Percentiles rank a stretch among this genome's conserved stretches.
phyloP scores from a whole-genome alignment of 176 grass and related monocot species.

The Oryza brachyantha region DNA sequence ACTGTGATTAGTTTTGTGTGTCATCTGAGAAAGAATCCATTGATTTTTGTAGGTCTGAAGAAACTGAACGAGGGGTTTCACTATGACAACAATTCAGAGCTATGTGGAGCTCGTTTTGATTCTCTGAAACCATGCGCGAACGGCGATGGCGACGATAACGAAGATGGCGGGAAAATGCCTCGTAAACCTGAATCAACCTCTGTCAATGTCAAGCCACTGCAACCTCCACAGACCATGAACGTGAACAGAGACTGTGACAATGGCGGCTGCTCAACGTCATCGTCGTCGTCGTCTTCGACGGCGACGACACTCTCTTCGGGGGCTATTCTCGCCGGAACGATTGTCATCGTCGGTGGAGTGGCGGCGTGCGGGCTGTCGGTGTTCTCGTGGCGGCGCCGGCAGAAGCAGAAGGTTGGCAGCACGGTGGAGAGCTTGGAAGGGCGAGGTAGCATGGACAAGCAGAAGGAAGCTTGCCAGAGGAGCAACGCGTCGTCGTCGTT shows the following conservation, averaged over 20 bases:
- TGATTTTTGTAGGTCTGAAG: constrained; percentile 51
- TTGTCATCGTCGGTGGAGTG: constrained; percentile 44
- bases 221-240: constrained; percentile 42
- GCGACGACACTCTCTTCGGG: constrained; percentile 42
- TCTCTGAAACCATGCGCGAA: constrained; percentile 47
- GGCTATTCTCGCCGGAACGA: constrained; percentile 45
- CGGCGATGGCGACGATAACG: constrained; percentile 11
- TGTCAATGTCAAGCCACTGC: constrained; percentile 39
- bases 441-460: constrained; percentile 43
- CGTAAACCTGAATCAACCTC: constrained; percentile 72
- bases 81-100: constrained; percentile 64
- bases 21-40: constrained; percentile 6
- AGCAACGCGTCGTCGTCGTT: constrained; percentile 33
- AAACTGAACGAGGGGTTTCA: constrained; percentile 53
- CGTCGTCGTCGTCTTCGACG: background rate
- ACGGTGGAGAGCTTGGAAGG: constrained; percentile 58
- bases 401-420: constrained; percentile 70
- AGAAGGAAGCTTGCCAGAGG: constrained; percentile 44
- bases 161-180: constrained; percentile 14
- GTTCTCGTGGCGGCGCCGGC: constrained; percentile 51
- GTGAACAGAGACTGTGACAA: constrained; percentile 21
- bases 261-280: constrained; percentile 25
- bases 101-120: constrained; percentile 66
- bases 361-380: constrained; percentile 42
- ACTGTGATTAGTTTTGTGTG: background rate